Base-by-base conservation (phyloP, 2,329 filamentous ascomycete species). In the Scleromitrula shiraiana region DNA sequence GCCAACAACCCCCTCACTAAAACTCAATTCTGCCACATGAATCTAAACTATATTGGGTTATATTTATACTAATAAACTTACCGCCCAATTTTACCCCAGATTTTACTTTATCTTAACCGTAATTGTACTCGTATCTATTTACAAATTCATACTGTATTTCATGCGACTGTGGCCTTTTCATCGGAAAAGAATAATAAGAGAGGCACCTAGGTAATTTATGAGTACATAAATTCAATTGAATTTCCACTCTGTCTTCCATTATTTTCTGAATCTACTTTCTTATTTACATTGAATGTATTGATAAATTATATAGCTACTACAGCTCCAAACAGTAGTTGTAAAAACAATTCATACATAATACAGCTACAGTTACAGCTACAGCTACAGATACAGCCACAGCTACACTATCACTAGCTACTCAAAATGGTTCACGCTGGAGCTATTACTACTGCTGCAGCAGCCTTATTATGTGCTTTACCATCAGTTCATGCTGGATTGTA, bases 401-500 rank as follows among this genome's bases (percentile, higher is more conserved):
- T 27, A 20, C n/a, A n/a, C n/a, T n/a, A 20, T 44, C 5, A 36
- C 15, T 24, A 26, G 5, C 20, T 47, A 23, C 6, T 41, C 51
- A 66, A 53, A 56, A 82, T 82, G 78, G 75, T 78, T 63, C 72
- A 71, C 52, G 64, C 72, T 61, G 67, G 70, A 53, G 65, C 73
- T 41, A 63, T 80, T 62, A 69, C 76, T 62, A 69, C 76, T 62
- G 72, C 60, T 22, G 59, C 77, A 61, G 75, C 76, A 53, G 79
- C 80, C 50, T 68, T 87, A 41, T 71, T 93, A 54, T 76, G 85
- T 53, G 74, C 79, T 48, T 64, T 86, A 43, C 79, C 84, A 24
- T 27, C 45, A 6, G 75, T 75, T 42, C 76, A 76, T 46, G 83
- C 85, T 56, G 80, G 79, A 56, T 68, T 98, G 51, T 98, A 98